Evolutionary conservation across 2,329 filamentous ascomycete genomes (phyloP).

Genomic region (Aschersonia sp.): DNA sequence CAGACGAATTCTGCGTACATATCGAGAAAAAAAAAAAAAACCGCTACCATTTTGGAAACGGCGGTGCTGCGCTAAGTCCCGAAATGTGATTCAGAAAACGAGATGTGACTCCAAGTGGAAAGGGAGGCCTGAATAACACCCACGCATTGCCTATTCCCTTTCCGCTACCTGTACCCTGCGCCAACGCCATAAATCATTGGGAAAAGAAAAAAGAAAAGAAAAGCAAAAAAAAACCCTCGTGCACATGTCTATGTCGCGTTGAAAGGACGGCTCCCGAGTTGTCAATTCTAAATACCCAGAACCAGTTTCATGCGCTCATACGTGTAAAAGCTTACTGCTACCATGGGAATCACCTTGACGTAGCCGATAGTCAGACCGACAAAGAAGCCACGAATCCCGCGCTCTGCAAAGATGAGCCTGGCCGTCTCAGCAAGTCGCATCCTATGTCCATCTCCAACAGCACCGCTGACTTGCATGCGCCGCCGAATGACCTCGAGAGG

Average conservation of each 20-base stretch:
- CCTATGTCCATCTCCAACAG: conserved; percentile 76
- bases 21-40: too few relatives aligned
- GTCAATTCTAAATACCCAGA: conserved; percentile 42
- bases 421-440: conserved; percentile 69
- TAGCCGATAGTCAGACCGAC: conserved; percentile 91
- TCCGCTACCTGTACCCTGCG: not conserved
- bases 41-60: too few relatives aligned
- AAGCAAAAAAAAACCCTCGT: not conserved
- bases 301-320: conserved; percentile 49
- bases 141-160: too few relatives aligned
- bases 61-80: too few relatives aligned
- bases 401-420: conserved; percentile 57
- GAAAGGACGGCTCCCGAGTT: not conserved
- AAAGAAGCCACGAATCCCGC: conserved; percentile 71
- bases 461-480: conserved; percentile 91
- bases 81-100: too few relatives aligned
- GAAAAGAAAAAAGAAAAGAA: not conserved
- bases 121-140: too few relatives aligned
- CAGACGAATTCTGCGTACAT: too few relatives aligned
- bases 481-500: conserved; percentile 84
- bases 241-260: not conserved
- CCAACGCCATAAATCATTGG: not conserved
- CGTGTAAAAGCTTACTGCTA: conserved; percentile 52
- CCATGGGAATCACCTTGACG: conserved; percentile 85
- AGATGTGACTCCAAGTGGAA: too few relatives aligned